A percentile compares a stretch with the other conserved stretches of the same genome.
These are phyloP conservation scores for Meredithiella fracta DNA, from an alignment of 2,329 filamentous ascomycete species.

Conservation along the genomic window DNA sequence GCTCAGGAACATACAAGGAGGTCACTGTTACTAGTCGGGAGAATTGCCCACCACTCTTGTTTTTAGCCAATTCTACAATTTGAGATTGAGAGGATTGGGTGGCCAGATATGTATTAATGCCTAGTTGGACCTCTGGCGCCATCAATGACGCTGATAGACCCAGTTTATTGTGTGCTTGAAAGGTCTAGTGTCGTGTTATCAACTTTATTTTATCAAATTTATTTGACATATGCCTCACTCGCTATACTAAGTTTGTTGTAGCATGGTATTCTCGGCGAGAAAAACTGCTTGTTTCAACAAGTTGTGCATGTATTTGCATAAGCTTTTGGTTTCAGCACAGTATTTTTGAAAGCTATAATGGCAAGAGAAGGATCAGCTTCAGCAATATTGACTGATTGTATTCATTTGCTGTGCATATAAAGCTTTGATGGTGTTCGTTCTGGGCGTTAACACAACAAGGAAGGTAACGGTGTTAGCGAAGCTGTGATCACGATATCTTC, in stretches of 20 bases:
- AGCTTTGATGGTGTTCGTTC: background rate
- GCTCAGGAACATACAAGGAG: background rate
- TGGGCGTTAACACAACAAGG: constrained; percentile 1
- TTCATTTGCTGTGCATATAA: background rate
- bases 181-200: too few species aligned
- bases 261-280: background rate
- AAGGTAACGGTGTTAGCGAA: constrained; percentile 7
- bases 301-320: too few species aligned
- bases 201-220: too few species aligned
- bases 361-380: too few species aligned
- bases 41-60: background rate
- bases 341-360: too few species aligned
- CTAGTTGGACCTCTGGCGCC: background rate
- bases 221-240: too few species aligned
- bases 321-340: too few species aligned
- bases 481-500: background rate
- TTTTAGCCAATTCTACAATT: background rate
- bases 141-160: background rate
- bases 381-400: too few species aligned
- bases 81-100: background rate
- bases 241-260: background rate
- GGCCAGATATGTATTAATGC: background rate
- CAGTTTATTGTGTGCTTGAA: background rate
- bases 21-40: background rate
- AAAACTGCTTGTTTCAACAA: background rate